phyloP scores from a whole-genome alignment of 2,329 filamentous ascomycete genomes.

The Alternaria triticina region DNA sequence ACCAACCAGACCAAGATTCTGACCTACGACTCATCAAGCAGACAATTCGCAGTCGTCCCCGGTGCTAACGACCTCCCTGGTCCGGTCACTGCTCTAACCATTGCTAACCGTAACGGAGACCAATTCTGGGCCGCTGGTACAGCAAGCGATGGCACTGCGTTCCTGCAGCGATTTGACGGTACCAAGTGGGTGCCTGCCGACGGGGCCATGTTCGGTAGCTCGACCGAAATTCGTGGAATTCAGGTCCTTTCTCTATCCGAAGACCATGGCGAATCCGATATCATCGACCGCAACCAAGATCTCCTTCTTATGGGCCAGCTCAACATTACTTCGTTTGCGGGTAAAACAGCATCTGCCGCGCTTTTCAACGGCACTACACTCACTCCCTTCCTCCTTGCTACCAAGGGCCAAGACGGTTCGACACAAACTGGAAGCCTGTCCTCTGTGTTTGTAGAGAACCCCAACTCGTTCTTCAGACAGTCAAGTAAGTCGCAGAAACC shows the following conservation, averaged over 20 bases:
- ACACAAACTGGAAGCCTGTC: conserved; percentile 73
- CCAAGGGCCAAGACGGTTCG: conserved; percentile 62
- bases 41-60: conserved; percentile 69
- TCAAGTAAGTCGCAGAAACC: conserved; percentile 58
- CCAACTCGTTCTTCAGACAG: conserved; percentile 72
- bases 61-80: conserved; percentile 75
- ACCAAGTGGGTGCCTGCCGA: conserved; percentile 71
- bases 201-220: conserved; percentile 61
- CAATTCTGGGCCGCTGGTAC: conserved; percentile 85
- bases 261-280: conserved; percentile 67
- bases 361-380: conserved; percentile 84
- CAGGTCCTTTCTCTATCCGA: conserved; percentile 78
- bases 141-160: conserved; percentile 70
- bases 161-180: conserved; percentile 83
- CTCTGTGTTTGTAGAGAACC: conserved; percentile 81
- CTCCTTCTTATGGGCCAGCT: conserved; percentile 88
- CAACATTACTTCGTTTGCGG: conserved; percentile 71
- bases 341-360: conserved; percentile 77
- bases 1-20: conserved; percentile 72
- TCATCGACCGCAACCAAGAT: conserved; percentile 71
- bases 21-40: conserved; percentile 71
- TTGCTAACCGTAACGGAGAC: conserved; percentile 73
- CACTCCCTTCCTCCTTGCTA: conserved; percentile 81
- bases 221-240: conserved; percentile 76
- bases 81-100: conserved; percentile 75